Evolutionary conservation across 2,329 filamentous ascomycete genomes (phyloP).

Genomic region (Spiromastix sp.): DNA sequence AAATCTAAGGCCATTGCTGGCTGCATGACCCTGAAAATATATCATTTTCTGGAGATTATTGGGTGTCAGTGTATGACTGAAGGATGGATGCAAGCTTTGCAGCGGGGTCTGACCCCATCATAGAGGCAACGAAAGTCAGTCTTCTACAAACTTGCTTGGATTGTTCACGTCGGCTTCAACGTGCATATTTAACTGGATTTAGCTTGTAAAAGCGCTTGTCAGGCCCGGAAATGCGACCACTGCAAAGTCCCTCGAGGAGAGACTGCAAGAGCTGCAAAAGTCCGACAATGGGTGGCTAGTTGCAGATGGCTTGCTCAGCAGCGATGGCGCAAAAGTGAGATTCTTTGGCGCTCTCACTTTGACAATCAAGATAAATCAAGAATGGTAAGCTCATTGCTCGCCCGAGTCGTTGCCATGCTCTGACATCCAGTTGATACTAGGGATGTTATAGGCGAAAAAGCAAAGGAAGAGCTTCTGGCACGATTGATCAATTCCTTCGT

Average conservation of each 20-base stretch:
- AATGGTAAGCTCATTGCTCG: constrained; percentile 46
- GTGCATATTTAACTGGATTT: too few species aligned
- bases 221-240: constrained; percentile 33
- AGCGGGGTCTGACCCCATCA: too few species aligned
- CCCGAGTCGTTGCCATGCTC: constrained; percentile 1
- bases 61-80: too few species aligned
- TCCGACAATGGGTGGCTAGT: constrained; percentile 77
- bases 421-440: constrained; percentile 14
- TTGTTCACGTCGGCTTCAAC: too few species aligned
- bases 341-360: constrained; percentile 92
- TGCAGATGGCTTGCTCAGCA: constrained; percentile 62
- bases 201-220: constrained; percentile 33
- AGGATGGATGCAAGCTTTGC: too few species aligned
- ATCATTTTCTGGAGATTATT: too few species aligned
- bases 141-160: too few species aligned
- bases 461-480: constrained; percentile 25
- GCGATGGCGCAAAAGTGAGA: constrained; percentile 62
- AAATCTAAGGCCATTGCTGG: too few species aligned
- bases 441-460: constrained; percentile 25
- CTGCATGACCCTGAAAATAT: too few species aligned
- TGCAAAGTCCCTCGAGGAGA: constrained; percentile 53
- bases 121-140: too few species aligned
- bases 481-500: constrained; percentile 35
- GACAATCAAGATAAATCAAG: constrained; percentile 89
- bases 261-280: constrained; percentile 67